Conservation (phyloP, 371 early-diverging fungal genomes). For the Mucor lusitanicus region DNA sequence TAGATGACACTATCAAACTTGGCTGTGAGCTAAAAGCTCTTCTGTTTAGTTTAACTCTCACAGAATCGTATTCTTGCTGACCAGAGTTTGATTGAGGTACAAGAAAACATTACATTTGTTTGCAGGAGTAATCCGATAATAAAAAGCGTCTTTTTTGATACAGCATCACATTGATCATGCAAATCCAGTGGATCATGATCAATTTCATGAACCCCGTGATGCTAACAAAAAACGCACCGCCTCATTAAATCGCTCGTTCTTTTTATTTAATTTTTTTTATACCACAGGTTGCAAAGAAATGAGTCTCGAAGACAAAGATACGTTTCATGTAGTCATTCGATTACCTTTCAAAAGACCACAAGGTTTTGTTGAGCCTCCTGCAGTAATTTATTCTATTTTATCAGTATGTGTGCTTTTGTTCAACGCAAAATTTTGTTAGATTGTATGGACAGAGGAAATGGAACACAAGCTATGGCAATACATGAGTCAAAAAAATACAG, state of each 20-base stretch:
- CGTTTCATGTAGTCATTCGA: slow-evolving; percentile 61
- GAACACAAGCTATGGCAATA: slow-evolving; percentile 63
- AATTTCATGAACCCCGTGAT: not conserved
- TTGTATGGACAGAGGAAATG: slow-evolving; percentile 69
- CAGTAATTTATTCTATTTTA: slow-evolving; percentile 32
- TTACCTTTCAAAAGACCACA: slow-evolving; percentile 58
- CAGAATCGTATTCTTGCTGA: too few relatives aligned
- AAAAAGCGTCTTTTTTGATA: not conserved
- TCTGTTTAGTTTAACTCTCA: too few relatives aligned
- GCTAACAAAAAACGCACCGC: not conserved
- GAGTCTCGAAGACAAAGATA: slow-evolving; percentile 14
- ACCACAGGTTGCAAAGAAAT: not conserved
- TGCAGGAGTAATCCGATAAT: not conserved
- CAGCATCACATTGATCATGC: not conserved
- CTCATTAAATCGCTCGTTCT: not conserved
- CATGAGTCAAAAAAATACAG: slow-evolving; percentile 61
- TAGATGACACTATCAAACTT: too few relatives aligned
- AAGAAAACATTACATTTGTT: too few relatives aligned
- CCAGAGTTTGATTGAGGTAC: too few relatives aligned
- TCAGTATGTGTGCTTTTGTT: not conserved
- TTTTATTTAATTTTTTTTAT: not conserved
- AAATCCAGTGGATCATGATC: not conserved
- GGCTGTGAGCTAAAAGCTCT: too few relatives aligned
- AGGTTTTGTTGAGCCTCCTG: slow-evolving; percentile 58
- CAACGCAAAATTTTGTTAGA: slow-evolving; percentile 32